Evolutionary conservation across 805 yeast genomes (phyloP).

Genomic region (Metschnikowia gelsemii): DNA sequence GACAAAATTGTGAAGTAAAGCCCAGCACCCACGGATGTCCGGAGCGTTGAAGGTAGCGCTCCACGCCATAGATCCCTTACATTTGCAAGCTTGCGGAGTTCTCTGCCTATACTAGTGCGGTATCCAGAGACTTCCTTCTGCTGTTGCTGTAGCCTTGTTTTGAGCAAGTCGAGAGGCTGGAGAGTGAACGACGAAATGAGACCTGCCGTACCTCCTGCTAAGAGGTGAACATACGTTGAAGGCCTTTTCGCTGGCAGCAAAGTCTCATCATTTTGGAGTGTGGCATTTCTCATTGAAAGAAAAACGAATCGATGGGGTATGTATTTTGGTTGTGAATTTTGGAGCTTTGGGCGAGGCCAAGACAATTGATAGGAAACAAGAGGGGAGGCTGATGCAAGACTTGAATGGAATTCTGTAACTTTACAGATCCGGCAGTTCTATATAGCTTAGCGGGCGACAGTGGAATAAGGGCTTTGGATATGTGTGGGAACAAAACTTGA

Average conservation of each 20-base stretch:
- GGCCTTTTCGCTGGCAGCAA: slow-evolving; percentile 8
- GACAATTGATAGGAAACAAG: neutral
- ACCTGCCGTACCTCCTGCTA: slow-evolving; percentile 86
- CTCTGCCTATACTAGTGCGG: slow-evolving; percentile 36
- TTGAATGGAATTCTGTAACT: neutral
- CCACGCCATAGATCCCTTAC: slow-evolving; percentile 82
- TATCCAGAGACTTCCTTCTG: slow-evolving; percentile 26
- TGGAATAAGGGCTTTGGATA: too few relatives aligned
- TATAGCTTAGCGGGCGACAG: neutral
- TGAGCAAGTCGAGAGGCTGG: slow-evolving; percentile 87
- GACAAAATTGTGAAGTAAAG: slow-evolving; percentile 77
- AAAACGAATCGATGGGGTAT: neutral
- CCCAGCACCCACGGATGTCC: slow-evolving; percentile 91
- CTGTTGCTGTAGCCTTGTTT: slow-evolving; percentile 75
- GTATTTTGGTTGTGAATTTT: neutral
- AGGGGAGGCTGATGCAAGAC: neutral
- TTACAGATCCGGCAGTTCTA: neutral
- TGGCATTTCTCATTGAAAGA: slow-evolving; percentile 6
- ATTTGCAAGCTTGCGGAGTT: slow-evolving; percentile 42
- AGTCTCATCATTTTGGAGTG: neutral
- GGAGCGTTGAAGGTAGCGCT: slow-evolving; percentile 81
- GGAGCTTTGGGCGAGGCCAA: neutral
- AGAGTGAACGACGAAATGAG: slow-evolving; percentile 72
- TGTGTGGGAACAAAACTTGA: too few relatives aligned
- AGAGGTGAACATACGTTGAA: slow-evolving; percentile 47